Evolutionary conservation across 2,329 filamentous ascomycete species (phyloP), one percentile per base, ranked within the genome.

Genomic region (Diaporthe caulivora): DNA sequence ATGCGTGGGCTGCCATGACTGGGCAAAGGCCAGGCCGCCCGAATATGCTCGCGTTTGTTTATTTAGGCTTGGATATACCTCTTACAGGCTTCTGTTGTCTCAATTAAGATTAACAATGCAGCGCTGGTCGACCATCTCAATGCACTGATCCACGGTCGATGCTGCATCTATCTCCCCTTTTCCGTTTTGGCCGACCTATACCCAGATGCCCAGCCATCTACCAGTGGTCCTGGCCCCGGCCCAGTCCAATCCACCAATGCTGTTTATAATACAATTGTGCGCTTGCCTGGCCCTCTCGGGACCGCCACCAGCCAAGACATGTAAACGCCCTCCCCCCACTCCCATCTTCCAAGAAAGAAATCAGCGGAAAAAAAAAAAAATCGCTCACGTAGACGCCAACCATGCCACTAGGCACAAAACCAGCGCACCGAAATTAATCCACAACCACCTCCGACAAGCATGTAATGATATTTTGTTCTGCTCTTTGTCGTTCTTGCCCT

Each of bases 101-200:
- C 13, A 34, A 65, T 65, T 65, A 65, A 65, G 42, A 65, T 47
- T 65, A 65, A 47, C 60, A 34, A 37, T 49, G 44, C 42, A 49
- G 60, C 42, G 18, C 29, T 31, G 60, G 42, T 31, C 60, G 24
- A 34, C 42, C 60, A n/a, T 24, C 18, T 6, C 26, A 44, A 18
- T 24, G 4, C 40, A 65, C 7, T 9, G 26, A 26, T 17, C 34
- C 29, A 37, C 11, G 42, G 42, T 49, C 44, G 60, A 49, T 65
- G 42, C 60, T 65, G 60, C 42, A 49, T 49, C 60, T 24, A 44
- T 65, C 60, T 49, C 60, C 29, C 60, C 34, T 37, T 65, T 65
- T 65, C 34, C 49, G 42, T 49, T 58, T 60, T 49, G 29, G 40
- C 60, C 31, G n/a, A 42, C 55, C 37, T 24, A 26, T 60, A 34